phyloP scores from a whole-genome alignment of 768 basidiomycete genomes.

The Chlorophyllum brunneum region DNA sequence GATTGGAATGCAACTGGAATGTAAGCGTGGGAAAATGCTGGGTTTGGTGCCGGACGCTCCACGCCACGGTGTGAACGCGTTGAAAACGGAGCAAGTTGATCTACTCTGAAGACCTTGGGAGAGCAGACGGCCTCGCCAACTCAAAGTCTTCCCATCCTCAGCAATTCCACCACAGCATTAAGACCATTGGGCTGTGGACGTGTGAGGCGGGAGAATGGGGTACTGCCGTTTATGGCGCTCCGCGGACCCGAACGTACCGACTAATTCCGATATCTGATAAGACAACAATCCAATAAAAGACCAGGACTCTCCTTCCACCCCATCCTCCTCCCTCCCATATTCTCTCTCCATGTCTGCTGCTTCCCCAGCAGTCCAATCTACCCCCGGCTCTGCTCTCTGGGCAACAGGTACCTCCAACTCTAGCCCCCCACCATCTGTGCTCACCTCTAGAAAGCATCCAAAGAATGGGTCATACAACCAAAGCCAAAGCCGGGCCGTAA shows the following conservation, averaged over 20 bases:
- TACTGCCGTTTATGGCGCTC: slow-evolving; percentile 4
- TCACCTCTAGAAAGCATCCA: slow-evolving; percentile 54
- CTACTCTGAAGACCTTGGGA: slow-evolving; percentile 5
- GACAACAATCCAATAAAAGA: slow-evolving; percentile 29
- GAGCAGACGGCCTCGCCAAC: neutral
- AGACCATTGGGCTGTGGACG: slow-evolving; percentile 5
- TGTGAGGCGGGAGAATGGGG: slow-evolving; percentile 13
- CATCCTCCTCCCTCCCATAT: slow-evolving; percentile 10
- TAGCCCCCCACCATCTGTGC: slow-evolving; percentile 11
- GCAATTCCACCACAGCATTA: slow-evolving; percentile 6
- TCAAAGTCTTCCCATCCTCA: slow-evolving; percentile 8
- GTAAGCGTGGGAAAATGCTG: slow-evolving; percentile 15
- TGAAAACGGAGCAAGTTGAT: slow-evolving; percentile 2
- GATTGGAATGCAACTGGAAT: slow-evolving; percentile 10
- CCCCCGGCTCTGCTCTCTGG: slow-evolving; percentile 58
- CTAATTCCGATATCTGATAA: slow-evolving; percentile 46
- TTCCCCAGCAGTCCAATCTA: slow-evolving; percentile 21
- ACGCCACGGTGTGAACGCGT: slow-evolving; percentile 18
- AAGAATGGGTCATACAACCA: slow-evolving; percentile 84
- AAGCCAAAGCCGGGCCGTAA: slow-evolving; percentile 87
- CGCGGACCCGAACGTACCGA: slow-evolving; percentile 25
- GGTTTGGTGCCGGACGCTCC: slow-evolving; percentile 13
- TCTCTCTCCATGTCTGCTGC: slow-evolving; percentile 14
- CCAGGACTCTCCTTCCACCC: slow-evolving; percentile 19
- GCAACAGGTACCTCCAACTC: slow-evolving; percentile 53